Conservation (phyloP, 768 basidiomycete genomes). For the Pilatotrama ljubarskyi region DNA sequence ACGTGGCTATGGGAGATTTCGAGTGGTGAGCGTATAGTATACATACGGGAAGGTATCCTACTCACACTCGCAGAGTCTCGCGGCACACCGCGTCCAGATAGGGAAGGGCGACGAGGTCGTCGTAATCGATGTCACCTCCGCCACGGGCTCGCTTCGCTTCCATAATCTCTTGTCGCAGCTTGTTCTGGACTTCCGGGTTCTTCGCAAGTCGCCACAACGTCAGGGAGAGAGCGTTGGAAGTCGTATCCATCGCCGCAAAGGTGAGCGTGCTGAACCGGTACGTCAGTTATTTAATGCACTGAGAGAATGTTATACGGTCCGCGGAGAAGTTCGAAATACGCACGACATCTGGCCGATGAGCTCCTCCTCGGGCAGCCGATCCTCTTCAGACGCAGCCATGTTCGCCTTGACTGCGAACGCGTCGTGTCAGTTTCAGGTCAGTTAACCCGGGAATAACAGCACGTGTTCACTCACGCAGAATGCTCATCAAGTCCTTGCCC, state of each 20-base stretch:
- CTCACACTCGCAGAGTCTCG: constrained; percentile 19
- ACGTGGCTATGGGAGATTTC: neutral
- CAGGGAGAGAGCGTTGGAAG: constrained; percentile 23
- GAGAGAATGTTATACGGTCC: too few relatives aligned
- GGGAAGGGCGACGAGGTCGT: constrained; percentile 13
- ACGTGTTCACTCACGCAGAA: constrained; percentile 15
- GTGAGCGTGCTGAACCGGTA: constrained; percentile 9
- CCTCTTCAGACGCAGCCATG: constrained; percentile 10
- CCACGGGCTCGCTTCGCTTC: constrained; percentile 5
- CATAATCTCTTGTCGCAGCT: constrained; percentile 27
- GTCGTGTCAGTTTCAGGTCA: too few relatives aligned
- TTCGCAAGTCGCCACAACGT: constrained; percentile 26
- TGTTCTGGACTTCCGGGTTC: constrained; percentile 37
- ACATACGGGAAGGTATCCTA: neutral
- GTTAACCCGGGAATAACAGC: too few relatives aligned
- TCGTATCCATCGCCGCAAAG: constrained; percentile 30
- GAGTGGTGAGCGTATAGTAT: neutral
- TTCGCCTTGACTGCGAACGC: constrained; percentile 26
- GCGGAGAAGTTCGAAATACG: constrained; percentile 4
- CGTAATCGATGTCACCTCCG: constrained; percentile 18
- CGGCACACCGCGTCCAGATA: constrained; percentile 21
- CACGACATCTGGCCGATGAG: constrained; percentile 32
- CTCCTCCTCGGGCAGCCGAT: constrained; percentile 28
- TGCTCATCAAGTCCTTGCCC: constrained; percentile 29
- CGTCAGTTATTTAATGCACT: neutral